Conservation (phyloP, 352 stramenopile genomes). For the Detonula confervacea region DNA sequence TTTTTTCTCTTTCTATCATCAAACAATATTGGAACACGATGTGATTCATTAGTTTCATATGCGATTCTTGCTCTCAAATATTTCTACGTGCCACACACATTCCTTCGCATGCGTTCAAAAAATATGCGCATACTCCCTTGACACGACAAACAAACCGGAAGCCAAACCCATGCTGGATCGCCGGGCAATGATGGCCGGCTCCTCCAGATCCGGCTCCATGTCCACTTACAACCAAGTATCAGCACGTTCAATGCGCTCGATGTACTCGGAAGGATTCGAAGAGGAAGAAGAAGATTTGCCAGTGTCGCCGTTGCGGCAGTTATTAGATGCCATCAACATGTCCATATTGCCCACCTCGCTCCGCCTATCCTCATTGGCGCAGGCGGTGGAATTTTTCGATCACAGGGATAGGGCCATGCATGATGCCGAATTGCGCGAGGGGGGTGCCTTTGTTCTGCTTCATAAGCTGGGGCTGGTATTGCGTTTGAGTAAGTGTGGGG, state of each 20-base stretch:
- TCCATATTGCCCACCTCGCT: slow-evolving; percentile 60
- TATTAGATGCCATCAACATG: slow-evolving; percentile 68
- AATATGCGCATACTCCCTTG: background rate
- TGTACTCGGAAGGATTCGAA: too few species aligned
- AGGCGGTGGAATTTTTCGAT: slow-evolving; percentile 66
- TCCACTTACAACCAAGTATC: background rate
- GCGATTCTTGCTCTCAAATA: too few species aligned
- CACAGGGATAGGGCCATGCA: slow-evolving; percentile 59
- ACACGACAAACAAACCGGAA: too few species aligned
- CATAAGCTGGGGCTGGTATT: slow-evolving; percentile 62
- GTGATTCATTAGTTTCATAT: too few species aligned
- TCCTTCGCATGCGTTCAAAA: background rate
- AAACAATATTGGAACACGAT: too few species aligned
- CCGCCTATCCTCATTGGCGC: slow-evolving; percentile 41
- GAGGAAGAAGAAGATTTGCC: slow-evolving; percentile 39
- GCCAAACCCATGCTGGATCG: background rate
- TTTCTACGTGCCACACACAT: too few species aligned
- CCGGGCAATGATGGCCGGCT: background rate
- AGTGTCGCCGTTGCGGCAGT: slow-evolving; percentile 49
- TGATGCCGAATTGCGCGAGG: slow-evolving; percentile 59
- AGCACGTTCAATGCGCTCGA: too few species aligned
- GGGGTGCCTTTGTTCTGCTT: slow-evolving; percentile 59
- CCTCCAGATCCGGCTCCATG: too few species aligned
- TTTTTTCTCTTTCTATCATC: too few species aligned
- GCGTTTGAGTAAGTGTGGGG: slow-evolving; percentile 24